Conservation (phyloP, 2,329 filamentous ascomycete genomes). For the Leptographium procerum region DNA sequence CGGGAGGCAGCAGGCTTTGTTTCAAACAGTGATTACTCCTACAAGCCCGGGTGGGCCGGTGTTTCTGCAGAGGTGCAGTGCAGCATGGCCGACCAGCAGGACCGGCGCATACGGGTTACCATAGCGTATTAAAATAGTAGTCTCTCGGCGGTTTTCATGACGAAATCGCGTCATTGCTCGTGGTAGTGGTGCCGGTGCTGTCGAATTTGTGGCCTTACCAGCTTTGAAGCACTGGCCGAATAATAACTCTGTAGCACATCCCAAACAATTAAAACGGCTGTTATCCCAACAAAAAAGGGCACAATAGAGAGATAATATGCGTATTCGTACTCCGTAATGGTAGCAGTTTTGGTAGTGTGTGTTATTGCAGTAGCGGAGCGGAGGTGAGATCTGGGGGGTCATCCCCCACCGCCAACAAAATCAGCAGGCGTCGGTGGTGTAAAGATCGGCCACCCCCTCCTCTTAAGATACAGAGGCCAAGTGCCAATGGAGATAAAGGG, state of each 20-base stretch:
- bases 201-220: background rate
- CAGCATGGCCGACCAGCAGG: background rate
- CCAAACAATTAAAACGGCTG: background rate
- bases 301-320: background rate
- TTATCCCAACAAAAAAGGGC: background rate
- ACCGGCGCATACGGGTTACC: background rate
- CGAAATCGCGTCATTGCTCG: background rate
- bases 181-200: background rate
- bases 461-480: background rate
- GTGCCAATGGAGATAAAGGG: background rate
- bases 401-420: background rate
- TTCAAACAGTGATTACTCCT: background rate
- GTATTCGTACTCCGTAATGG: background rate
- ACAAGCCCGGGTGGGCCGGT: background rate
- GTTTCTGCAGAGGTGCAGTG: background rate
- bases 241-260: background rate
- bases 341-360: no score
- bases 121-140: background rate
- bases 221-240: background rate
- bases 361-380: background rate
- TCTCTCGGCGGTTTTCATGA: background rate
- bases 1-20: background rate
- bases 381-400: background rate
- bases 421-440: background rate
- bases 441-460: background rate